These are phyloP conservation scores for Dioscorea dumetorum DNA, from an alignment of 106 monocot genomes.

Conservation along the genomic window DNA sequence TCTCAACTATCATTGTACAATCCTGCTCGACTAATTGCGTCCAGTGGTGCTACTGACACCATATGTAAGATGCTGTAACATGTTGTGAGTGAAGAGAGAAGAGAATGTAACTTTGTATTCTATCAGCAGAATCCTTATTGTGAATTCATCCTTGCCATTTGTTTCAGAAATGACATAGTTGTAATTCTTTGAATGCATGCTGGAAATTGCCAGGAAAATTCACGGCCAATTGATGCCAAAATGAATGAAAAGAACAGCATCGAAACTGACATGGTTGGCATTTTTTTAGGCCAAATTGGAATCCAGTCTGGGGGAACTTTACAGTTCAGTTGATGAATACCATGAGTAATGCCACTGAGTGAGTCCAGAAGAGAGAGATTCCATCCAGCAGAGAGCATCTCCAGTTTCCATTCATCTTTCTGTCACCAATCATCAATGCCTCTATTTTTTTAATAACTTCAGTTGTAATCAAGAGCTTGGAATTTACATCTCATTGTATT, in stretches of 20 bases:
- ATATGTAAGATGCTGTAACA: constrained; percentile 10
- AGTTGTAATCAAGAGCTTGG: neutral
- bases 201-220: neutral
- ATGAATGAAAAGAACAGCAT: neutral
- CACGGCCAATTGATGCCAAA: neutral
- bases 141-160: neutral
- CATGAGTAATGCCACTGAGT: neutral
- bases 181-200: neutral
- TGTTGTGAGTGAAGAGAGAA: neutral
- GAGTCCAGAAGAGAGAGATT: neutral
- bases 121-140: neutral
- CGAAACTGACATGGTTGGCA: neutral
- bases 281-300: neutral
- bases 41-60: neutral
- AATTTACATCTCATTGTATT: neutral
- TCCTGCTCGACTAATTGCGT: constrained; percentile 1
- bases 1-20: constrained; percentile 7
- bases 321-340: neutral
- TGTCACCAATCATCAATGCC: neutral
- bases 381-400: neutral
- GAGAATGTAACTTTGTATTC: neutral
- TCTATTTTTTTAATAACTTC: neutral
- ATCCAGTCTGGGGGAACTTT: neutral
- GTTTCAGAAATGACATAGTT: neutral
- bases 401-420: neutral